Evolutionary conservation across 176 grass and related monocot species (phyloP), one percentile per base, ranked within the genome.

Genomic region (Themeda triandra): DNA sequence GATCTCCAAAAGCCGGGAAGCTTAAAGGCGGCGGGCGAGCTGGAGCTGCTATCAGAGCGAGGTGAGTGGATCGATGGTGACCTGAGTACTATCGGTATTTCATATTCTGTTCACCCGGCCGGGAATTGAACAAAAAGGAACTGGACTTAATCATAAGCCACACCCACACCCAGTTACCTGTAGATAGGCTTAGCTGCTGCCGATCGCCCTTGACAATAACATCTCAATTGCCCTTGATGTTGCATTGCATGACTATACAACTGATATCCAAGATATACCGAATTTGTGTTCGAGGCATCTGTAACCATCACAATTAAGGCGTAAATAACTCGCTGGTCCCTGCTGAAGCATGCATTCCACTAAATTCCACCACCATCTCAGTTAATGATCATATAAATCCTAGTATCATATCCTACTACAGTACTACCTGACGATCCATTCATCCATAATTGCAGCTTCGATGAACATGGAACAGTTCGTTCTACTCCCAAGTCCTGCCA

Each of bases 271-370:
- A 30, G 70, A 42, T 37, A 32, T 13, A 5, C 6, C 8, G 21
- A 63, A 82, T 62, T 12, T 66, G 19, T 19, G 64, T 30, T n/a
- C 23, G 18, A 15, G 40, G 15, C 29, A 51, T 67, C 33, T 65
- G 63, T 80, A 69, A n/a, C 46, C 17, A 85, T 89, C 83, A 1
- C 13, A 83, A 79, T 87, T 75, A 80, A 83, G 6, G 39, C 24
- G 18, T 36, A 79, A 62, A 58, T 19, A 36, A 8, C 79, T 27
- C 11, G 28, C 79, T 35, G 33, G 45, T 44, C 36, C 78, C 24
- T 27, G 10, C n/a, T 60, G 33, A 78, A 63, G 68, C 49, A 42
- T 21, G 60, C 4, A 62, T 62, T 13, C 23, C 56, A 62, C n/a
- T 27, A n/a, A n/a, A n/a, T n/a, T n/a, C 27, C 58, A 27, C n/a